Evolutionary conservation across 306 rosid species (phyloP).

Genomic region (Gillenia trifoliata): DNA sequence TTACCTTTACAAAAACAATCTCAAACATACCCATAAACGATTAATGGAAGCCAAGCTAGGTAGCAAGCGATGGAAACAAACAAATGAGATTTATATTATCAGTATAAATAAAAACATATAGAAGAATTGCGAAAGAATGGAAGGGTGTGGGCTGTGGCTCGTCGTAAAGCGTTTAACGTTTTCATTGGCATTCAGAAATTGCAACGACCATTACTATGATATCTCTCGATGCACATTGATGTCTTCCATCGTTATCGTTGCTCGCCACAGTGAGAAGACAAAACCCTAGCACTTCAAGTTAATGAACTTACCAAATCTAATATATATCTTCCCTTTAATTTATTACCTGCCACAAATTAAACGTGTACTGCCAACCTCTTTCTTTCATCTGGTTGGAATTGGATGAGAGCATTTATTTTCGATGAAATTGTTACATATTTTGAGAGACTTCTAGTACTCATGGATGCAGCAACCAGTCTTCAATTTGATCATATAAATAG

Average conservation of each 20-base stretch:
- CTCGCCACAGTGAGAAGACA: not conserved
- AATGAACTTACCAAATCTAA: not conserved
- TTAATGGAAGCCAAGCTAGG: not conserved
- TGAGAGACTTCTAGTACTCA: not conserved
- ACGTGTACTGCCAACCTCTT: not conserved
- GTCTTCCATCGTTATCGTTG: not conserved
- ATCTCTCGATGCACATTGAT: not conserved
- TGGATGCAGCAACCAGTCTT: not conserved
- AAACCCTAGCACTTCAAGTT: not conserved
- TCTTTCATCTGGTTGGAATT: not conserved
- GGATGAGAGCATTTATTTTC: not conserved
- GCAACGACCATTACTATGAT: conserved; percentile 21
- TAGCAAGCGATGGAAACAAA: not conserved
- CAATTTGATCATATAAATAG: not conserved
- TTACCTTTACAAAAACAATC: no score
- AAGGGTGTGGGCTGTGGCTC: not conserved
- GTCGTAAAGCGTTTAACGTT: conserved; percentile 33
- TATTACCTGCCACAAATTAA: not conserved
- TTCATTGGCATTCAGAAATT: conserved; percentile 7
- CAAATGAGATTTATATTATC: not conserved
- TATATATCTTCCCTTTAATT: not conserved
- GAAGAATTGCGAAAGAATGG: not conserved
- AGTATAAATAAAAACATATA: no score
- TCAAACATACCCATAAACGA: no score
- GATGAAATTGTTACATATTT: not conserved